Evolutionary conservation across 2,329 filamentous ascomycete genomes (phyloP).

Genomic region (Diaporthe velutina): DNA sequence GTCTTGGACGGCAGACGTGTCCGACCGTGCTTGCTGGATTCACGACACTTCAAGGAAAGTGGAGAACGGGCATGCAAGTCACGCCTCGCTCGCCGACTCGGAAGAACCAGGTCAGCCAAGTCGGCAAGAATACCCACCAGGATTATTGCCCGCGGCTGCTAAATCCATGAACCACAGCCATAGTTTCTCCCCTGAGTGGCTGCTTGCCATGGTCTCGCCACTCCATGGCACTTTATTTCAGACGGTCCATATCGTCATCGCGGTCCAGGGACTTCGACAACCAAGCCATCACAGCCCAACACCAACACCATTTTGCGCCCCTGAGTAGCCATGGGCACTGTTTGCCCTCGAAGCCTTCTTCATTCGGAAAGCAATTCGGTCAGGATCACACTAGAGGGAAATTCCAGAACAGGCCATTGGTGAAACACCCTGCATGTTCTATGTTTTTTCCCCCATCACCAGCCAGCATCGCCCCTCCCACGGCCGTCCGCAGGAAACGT

Average conservation of each 20-base stretch:
- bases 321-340: too few species aligned
- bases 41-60: neutral
- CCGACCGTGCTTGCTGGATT: neutral
- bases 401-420: neutral
- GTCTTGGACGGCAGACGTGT: neutral
- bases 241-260: neutral
- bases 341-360: neutral
- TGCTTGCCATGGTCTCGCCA: neutral
- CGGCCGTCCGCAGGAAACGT: neutral
- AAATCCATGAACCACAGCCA: neutral
- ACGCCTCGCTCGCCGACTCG: slow-evolving; percentile 12
- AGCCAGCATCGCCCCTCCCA: neutral
- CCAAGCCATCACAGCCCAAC: neutral
- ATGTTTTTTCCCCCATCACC: neutral
- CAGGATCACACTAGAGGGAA: neutral
- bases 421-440: neutral
- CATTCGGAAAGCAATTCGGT: slow-evolving; percentile 18
- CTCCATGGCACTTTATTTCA: slow-evolving; percentile 20
- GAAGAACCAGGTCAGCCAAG: neutral
- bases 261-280: neutral
- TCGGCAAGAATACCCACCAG: neutral
- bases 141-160: neutral
- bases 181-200: neutral
- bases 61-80: neutral
- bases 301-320: neutral